phyloP scores from a whole-genome alignment of 2,329 filamentous ascomycete species.

The Ophiostoma fasciatum region DNA sequence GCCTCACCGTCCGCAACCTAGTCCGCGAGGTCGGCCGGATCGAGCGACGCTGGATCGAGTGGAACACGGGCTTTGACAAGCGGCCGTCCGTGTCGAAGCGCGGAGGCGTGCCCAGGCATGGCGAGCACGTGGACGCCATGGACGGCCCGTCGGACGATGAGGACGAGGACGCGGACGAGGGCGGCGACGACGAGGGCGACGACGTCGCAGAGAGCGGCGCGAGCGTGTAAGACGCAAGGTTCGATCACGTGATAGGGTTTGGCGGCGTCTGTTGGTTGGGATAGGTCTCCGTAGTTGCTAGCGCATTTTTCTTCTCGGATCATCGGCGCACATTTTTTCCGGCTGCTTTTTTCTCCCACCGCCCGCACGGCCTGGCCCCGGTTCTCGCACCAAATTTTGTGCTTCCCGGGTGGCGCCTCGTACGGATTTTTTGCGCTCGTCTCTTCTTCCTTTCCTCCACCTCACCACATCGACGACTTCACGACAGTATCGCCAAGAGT shows the following conservation, averaged over 20 bases:
- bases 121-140: too few species aligned
- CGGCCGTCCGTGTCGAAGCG: too few species aligned
- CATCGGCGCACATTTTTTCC: conserved; percentile 9
- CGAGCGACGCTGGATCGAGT: conserved; percentile 21
- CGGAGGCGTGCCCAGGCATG: too few species aligned
- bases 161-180: neutral
- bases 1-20: conserved; percentile 20
- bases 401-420: neutral
- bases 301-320: too few species aligned
- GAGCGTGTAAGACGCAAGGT: too few species aligned
- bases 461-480: conserved; percentile 7
- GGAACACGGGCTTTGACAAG: too few species aligned
- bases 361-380: conserved; percentile 11
- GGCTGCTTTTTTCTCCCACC: conserved; percentile 4
- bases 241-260: conserved; percentile 14
- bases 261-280: neutral
- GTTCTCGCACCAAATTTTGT: conserved; percentile 13
- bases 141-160: neutral
- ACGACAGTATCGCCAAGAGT: conserved; percentile 14
- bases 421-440: conserved; percentile 7
- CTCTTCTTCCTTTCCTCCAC: conserved; percentile 3
- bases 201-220: too few species aligned
- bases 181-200: neutral
- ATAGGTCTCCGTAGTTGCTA: too few species aligned
- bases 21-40: conserved; percentile 22